These are phyloP conservation scores for Coemansia sp. DNA, from an alignment of 192 early-diverging fungal species.

Conservation along the genomic window DNA sequence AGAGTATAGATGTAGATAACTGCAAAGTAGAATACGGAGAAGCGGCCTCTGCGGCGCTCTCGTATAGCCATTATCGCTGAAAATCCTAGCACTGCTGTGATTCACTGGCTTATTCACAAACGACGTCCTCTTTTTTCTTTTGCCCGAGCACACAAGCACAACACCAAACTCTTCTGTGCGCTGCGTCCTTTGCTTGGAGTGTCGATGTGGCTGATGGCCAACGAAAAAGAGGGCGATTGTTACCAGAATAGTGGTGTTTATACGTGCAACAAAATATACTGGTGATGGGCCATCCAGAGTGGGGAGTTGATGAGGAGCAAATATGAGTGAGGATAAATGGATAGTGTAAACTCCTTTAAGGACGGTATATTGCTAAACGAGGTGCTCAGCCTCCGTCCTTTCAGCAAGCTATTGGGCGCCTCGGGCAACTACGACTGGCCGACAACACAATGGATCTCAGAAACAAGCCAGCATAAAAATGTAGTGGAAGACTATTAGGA, in stretches of 20 bases:
- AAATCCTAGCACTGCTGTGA: neutral
- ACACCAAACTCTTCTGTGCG: neutral
- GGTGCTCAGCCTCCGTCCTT: no score
- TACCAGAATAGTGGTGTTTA: neutral
- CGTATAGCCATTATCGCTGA: conserved; percentile 5
- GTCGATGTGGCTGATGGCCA: neutral
- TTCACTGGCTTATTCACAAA: neutral
- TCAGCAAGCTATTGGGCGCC: no score
- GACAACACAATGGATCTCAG: no score
- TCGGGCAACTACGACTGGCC: no score
- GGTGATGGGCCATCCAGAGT: neutral
- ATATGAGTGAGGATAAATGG: no score
- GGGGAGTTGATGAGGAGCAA: neutral
- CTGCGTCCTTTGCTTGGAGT: neutral
- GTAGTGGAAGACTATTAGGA: no score
- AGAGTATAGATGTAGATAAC: conserved; percentile 49
- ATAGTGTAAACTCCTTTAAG: no score
- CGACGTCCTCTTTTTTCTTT: neutral
- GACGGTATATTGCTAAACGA: neutral
- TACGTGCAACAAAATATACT: no score
- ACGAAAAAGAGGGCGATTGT: neutral
- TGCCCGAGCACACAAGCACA: neutral
- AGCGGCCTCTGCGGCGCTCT: conserved; percentile 27
- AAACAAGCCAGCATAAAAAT: no score
- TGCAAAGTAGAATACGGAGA: conserved; percentile 48